phyloP scores from a whole-genome alignment of 441 rosid genomes.

The Raphanus hybrid region DNA sequence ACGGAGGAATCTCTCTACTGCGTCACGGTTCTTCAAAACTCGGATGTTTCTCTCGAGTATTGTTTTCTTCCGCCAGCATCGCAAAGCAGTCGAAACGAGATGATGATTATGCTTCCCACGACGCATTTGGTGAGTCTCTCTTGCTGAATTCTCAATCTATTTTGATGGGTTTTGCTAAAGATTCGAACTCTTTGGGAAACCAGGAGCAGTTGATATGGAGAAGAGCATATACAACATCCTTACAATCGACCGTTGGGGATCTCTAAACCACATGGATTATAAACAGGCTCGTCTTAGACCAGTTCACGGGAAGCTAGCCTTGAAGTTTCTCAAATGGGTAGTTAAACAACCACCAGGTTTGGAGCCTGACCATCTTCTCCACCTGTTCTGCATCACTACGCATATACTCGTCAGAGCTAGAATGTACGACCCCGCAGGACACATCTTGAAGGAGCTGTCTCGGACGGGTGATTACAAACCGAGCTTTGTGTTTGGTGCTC shows the following conservation, averaged over 20 bases:
- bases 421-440: slow-evolving; percentile 71
- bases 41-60: slow-evolving; percentile 38
- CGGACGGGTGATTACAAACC: slow-evolving; percentile 49
- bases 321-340: slow-evolving; percentile 79
- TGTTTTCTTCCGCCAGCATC: slow-evolving; percentile 31
- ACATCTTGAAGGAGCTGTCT: slow-evolving; percentile 60
- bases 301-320: slow-evolving; percentile 87
- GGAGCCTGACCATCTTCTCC: slow-evolving; percentile 61
- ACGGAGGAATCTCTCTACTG: slow-evolving; percentile 30
- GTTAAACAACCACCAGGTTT: slow-evolving; percentile 70
- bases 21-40: slow-evolving; percentile 34
- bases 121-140: slow-evolving; percentile 36
- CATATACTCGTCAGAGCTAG: slow-evolving; percentile 83
- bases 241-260: slow-evolving; percentile 83
- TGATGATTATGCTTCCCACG: slow-evolving; percentile 31
- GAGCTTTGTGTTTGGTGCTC: slow-evolving; percentile 60
- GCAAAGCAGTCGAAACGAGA: slow-evolving; percentile 32
- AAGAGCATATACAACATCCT: slow-evolving; percentile 74
- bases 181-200: slow-evolving; percentile 17
- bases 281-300: slow-evolving; percentile 66
- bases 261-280: slow-evolving; percentile 82
- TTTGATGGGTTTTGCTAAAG: slow-evolving; percentile 26
- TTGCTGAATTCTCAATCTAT: slow-evolving; percentile 3
- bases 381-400: slow-evolving; percentile 61
- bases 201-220: slow-evolving; percentile 58